Evolutionary conservation across 2,329 filamentous ascomycete species (phyloP).

Genomic region (Fusarium anthophilum): DNA sequence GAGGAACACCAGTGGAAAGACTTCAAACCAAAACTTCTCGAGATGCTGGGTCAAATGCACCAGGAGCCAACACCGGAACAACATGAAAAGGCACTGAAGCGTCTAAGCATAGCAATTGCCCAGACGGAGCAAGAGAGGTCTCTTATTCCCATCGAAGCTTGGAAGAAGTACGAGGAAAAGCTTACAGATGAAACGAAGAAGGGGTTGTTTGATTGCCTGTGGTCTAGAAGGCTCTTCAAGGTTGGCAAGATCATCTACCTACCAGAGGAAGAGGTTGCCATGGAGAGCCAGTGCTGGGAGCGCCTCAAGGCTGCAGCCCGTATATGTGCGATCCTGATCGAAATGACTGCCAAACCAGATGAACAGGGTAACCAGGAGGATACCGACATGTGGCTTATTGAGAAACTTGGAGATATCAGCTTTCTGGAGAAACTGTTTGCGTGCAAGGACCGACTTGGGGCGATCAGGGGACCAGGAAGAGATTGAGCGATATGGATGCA

Average conservation of each 20-base stretch:
- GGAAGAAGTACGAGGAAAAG: constrained; percentile 37
- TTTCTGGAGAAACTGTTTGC: constrained; percentile 34
- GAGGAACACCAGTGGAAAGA: neutral
- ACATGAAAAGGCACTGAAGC: constrained; percentile 2
- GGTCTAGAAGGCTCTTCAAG: constrained; percentile 32
- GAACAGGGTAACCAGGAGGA: constrained; percentile 28
- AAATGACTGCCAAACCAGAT: constrained; percentile 31
- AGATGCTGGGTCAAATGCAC: constrained; percentile 13
- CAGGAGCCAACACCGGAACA: constrained; percentile 5
- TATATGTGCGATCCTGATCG: constrained; percentile 42
- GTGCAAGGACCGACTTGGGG: constrained; percentile 1
- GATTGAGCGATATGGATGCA: neutral
- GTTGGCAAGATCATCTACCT: constrained; percentile 42
- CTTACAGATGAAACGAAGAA: constrained; percentile 27
- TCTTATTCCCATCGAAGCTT: constrained; percentile 32
- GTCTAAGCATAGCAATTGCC: constrained; percentile 5
- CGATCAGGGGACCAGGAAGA: neutral
- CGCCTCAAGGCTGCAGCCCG: constrained; percentile 40
- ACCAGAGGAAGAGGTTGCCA: constrained; percentile 42
- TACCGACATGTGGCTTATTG: constrained; percentile 38
- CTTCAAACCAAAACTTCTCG: constrained; percentile 16
- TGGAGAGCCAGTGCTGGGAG: constrained; percentile 38
- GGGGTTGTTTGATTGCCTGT: constrained; percentile 18
- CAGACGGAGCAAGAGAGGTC: constrained; percentile 14
- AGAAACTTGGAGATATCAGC: constrained; percentile 38